phyloP scores from a whole-genome alignment of 495 filamentous ascomycete species.

The Xylona heveae region DNA sequence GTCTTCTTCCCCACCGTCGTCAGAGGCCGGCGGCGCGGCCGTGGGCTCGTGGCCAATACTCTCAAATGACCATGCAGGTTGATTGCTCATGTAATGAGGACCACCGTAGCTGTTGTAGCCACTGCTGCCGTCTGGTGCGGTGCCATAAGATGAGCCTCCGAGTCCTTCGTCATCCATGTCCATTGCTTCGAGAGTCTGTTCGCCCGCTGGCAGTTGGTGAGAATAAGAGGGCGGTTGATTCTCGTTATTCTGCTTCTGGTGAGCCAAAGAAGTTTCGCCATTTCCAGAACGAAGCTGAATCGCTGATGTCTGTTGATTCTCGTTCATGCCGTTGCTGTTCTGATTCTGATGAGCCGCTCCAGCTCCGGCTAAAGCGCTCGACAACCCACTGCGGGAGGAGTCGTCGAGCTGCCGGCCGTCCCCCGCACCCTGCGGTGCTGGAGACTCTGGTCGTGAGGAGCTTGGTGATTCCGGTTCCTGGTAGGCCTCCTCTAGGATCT shows the following conservation, averaged over 20 bases:
- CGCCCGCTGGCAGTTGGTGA: neutral
- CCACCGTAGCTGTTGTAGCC: no score
- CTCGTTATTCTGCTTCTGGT: neutral
- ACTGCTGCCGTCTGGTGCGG: no score
- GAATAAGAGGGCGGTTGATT: constrained; percentile 3
- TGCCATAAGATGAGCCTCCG: no score
- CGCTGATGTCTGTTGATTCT: no score
- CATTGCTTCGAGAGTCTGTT: neutral
- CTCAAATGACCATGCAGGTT: no score
- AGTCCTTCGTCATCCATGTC: constrained; percentile 3
- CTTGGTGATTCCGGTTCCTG: constrained; percentile 22
- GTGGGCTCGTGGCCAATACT: no score
- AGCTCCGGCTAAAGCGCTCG: constrained; percentile 61
- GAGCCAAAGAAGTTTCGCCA: no score
- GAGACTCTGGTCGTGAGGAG: constrained; percentile 25
- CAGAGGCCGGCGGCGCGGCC: constrained; percentile 3
- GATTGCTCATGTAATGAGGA: no score
- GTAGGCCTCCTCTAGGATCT: constrained; percentile 37
- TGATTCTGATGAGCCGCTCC: constrained; percentile 39
- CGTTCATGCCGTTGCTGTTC: neutral
- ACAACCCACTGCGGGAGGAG: constrained; percentile 70
- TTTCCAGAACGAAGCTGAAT: no score
- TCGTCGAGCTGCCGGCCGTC: constrained; percentile 69
- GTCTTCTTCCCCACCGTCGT: constrained; percentile 4
- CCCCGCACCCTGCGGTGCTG: constrained; percentile 40